Conservation (phyloP, 306 rosid genomes). For the Geum urbanum region DNA sequence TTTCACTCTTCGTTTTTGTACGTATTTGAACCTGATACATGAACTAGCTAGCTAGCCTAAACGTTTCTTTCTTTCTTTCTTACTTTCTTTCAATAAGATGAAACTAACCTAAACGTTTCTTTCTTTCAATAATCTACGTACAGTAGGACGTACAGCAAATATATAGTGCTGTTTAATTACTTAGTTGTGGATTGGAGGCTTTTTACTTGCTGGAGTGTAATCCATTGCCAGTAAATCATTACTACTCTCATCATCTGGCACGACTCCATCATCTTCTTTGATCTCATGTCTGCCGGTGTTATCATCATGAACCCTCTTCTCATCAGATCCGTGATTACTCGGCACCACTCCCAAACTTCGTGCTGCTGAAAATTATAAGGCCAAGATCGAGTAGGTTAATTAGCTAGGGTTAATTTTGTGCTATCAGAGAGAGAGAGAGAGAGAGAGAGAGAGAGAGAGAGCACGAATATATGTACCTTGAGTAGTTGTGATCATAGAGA, state of each 20-base stretch:
- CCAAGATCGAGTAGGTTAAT: background rate
- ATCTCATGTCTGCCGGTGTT: constrained; percentile 13
- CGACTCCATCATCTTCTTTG: constrained; percentile 9
- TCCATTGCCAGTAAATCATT: constrained; percentile 66
- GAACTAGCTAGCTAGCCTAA: background rate
- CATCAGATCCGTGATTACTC: constrained; percentile 9
- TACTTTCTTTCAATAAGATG: no score
- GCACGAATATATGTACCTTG: constrained; percentile 37
- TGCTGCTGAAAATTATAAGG: constrained; percentile 32
- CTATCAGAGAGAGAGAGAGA: background rate
- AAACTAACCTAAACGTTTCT: background rate
- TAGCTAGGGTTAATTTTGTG: background rate
- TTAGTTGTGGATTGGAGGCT: constrained; percentile 87
- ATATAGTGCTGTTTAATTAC: no score
- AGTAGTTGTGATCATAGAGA: constrained; percentile 36
- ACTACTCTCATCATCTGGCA: constrained; percentile 31
- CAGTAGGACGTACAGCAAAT: background rate
- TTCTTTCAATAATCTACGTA: background rate
- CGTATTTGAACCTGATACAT: no score
- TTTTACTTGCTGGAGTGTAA: constrained; percentile 70
- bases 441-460: background rate
- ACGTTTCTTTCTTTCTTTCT: background rate
- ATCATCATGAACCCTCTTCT: constrained; percentile 29
- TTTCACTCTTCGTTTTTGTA: no score
- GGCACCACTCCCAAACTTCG: constrained; percentile 41